A percentile compares a stretch with the other conserved stretches of the same genome.
phyloP scores from a whole-genome alignment of 1,284 basidiomycete genomes.

The Irpex sp. region DNA sequence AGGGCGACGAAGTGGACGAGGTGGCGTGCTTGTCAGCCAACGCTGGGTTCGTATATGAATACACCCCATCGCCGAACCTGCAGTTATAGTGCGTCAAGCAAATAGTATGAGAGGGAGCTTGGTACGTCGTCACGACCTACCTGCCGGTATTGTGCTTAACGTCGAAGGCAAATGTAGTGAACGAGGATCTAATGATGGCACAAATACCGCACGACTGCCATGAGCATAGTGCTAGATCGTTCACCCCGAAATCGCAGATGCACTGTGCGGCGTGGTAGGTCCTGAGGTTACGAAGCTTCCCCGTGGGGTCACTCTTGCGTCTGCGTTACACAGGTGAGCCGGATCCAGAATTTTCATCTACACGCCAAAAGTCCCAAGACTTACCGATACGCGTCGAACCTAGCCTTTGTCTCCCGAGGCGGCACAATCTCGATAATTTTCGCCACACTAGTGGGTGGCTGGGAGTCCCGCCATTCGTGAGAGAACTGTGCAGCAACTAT shows the following conservation, averaged over 20 bases:
- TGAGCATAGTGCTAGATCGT: constrained; percentile 43
- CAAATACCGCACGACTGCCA: constrained; percentile 63
- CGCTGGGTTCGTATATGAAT: constrained; percentile 53
- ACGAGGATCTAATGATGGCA: constrained; percentile 49
- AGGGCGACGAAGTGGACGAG: constrained; percentile 59
- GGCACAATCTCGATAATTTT: constrained; percentile 49
- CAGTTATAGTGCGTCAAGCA: background rate
- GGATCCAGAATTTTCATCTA: background rate
- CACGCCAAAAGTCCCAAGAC: constrained; percentile 9
- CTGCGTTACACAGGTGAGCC: constrained; percentile 15
- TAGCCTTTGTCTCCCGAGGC: constrained; percentile 29
- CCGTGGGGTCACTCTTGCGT: constrained; percentile 22
- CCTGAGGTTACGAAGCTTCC: constrained; percentile 39
- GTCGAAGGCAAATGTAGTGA: constrained; percentile 53
- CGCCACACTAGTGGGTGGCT: constrained; percentile 39
- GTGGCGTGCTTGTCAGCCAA: constrained; percentile 54
- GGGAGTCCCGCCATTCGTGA: constrained; percentile 44
- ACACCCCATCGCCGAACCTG: constrained; percentile 58
- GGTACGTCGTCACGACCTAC: constrained; percentile 29
- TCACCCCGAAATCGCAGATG: constrained; percentile 60
- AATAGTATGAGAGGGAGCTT: background rate
- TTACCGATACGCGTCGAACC: constrained; percentile 46
- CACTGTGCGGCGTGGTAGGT: constrained; percentile 61
- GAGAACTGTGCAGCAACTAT: constrained; percentile 36
- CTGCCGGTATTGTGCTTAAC: constrained; percentile 45